phyloP scores from a whole-genome alignment of 768 basidiomycete species.

The Naematelia aurantialba region DNA sequence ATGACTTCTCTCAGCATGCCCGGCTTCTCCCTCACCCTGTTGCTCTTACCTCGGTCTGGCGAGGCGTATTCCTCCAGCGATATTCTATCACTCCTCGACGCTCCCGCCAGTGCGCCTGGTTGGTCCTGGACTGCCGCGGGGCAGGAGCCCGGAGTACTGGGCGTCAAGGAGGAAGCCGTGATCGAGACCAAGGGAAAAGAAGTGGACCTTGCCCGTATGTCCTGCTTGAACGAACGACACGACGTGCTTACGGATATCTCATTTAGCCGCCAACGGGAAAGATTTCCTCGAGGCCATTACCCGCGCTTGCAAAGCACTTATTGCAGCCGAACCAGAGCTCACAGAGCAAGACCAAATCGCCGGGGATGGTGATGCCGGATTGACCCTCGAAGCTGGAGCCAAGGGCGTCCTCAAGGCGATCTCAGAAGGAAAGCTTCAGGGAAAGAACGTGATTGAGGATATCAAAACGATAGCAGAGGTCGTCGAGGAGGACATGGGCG shows the following conservation, averaged over 20 bases:
- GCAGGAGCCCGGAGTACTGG: conserved; percentile 30
- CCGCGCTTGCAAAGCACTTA: conserved; percentile 52
- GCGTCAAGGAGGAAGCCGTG: conserved; percentile 22
- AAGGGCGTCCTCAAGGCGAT: conserved; percentile 61
- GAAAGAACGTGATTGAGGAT: conserved; percentile 63
- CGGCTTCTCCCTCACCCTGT: conserved; percentile 56
- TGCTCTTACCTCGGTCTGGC: conserved; percentile 56
- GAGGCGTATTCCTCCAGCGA: conserved; percentile 37
- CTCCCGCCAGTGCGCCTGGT: conserved; percentile 61
- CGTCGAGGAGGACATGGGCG: conserved; percentile 82
- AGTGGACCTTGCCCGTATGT: conserved; percentile 37
- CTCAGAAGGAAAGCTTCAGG: conserved; percentile 58
- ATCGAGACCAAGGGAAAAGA: conserved; percentile 25
- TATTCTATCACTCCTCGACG: conserved; percentile 51
- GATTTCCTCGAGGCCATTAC: conserved; percentile 34
- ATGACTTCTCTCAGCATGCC: conserved; percentile 61
- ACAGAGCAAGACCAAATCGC: conserved; percentile 86
- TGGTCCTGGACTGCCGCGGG: conserved; percentile 72
- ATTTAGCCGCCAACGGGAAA: conserved; percentile 27
- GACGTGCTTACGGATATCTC: background rate
- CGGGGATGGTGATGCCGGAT: conserved; percentile 77
- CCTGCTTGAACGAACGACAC: background rate
- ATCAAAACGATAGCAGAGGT: conserved; percentile 67
- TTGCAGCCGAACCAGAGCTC: conserved; percentile 79
- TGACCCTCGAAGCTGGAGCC: conserved; percentile 64